Conservation (phyloP, 768 basidiomycete genomes). For the Tulasnella sp. region DNA sequence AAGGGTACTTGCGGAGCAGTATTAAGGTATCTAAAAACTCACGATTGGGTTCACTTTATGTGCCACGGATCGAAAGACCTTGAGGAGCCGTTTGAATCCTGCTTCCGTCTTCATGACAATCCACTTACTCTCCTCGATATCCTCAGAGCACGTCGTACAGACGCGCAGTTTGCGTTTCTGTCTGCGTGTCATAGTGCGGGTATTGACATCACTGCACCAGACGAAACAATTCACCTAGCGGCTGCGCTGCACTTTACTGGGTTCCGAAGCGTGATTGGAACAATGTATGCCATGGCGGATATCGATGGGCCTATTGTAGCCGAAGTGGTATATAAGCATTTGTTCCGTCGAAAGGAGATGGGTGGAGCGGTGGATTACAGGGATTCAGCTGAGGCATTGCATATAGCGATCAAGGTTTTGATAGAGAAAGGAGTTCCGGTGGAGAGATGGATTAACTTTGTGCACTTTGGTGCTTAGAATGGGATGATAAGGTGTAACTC, state of each 20-base stretch:
- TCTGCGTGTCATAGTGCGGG: background rate
- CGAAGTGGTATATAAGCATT: background rate
- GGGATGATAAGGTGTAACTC: too few species aligned
- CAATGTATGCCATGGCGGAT: background rate
- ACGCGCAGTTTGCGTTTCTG: constrained; percentile 1
- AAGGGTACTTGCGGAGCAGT: background rate
- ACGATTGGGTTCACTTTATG: background rate
- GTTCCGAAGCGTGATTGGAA: background rate
- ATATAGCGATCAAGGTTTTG: background rate
- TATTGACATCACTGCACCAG: background rate
- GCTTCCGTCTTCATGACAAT: constrained; percentile 1
- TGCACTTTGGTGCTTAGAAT: background rate
- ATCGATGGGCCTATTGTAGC: background rate
- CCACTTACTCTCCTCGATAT: background rate
- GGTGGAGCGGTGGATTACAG: background rate
- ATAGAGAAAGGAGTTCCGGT: background rate
- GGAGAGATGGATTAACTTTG: constrained; percentile 4
- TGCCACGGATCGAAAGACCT: background rate
- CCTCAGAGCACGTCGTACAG: background rate
- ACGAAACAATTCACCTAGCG: constrained; percentile 5
- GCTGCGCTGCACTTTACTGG: constrained; percentile 5
- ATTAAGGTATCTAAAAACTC: background rate
- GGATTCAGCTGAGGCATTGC: constrained; percentile 6
- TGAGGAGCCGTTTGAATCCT: background rate
- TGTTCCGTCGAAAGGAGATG: background rate